Conservation (phyloP, 1,284 basidiomycete species). For the Cryptococcus sp. region DNA sequence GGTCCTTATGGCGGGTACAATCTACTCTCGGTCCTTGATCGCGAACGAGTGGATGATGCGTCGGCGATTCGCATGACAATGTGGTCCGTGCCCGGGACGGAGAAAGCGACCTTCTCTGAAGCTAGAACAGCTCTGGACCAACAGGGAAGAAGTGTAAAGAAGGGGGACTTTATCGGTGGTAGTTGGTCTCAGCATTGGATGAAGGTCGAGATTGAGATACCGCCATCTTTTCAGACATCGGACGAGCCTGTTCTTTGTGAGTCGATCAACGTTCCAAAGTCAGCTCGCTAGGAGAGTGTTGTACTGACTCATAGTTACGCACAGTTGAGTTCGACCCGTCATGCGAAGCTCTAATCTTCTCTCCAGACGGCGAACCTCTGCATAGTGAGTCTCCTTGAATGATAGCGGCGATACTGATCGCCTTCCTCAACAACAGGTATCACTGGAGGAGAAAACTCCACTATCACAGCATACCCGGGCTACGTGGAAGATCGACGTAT, state of each 20-base stretch:
- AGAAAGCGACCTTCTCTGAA: constrained; percentile 76
- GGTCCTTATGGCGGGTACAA: constrained; percentile 74
- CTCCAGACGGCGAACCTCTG: constrained; percentile 68
- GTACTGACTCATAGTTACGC: not conserved
- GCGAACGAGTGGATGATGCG: constrained; percentile 63
- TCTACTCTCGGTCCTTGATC: constrained; percentile 70
- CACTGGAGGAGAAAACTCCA: too few relatives aligned
- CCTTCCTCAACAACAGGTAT: too few relatives aligned
- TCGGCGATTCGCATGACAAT: constrained; percentile 70
- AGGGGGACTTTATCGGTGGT: constrained; percentile 12
- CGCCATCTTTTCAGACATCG: constrained; percentile 64
- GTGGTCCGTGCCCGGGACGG: constrained; percentile 76
- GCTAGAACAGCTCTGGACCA: constrained; percentile 54
- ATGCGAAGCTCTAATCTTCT: constrained; percentile 88
- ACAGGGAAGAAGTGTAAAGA: not conserved
- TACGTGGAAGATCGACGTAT: too few relatives aligned
- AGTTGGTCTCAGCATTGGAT: constrained; percentile 83
- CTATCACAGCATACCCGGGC: too few relatives aligned
- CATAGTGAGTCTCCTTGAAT: constrained; percentile 59
- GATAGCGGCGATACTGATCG: not conserved
- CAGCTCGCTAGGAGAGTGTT: too few relatives aligned
- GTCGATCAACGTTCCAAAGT: constrained; percentile 23
- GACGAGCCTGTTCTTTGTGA: constrained; percentile 79
- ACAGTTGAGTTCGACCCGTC: constrained; percentile 88
- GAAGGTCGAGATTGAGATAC: constrained; percentile 65